Evolutionary conservation across 805 yeast species (phyloP).

Genomic region (Blastobotrys robertii): DNA sequence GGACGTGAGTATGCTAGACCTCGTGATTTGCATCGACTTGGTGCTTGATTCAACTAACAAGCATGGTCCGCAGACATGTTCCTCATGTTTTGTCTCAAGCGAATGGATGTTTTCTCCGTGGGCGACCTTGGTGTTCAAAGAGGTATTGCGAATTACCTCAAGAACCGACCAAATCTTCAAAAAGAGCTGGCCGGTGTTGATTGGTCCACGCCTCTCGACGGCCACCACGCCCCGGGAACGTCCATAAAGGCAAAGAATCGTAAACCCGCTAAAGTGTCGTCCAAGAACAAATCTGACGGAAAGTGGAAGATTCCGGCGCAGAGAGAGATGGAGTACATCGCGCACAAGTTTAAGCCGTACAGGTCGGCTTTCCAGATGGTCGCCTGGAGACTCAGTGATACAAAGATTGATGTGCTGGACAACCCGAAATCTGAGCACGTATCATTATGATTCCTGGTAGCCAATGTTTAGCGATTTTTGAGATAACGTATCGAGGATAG

Average conservation of each 20-base stretch:
- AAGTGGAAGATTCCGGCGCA: conserved; percentile 24
- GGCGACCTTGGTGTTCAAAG: conserved; percentile 81
- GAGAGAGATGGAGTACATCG: conserved; percentile 54
- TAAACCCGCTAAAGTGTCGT: conserved; percentile 28
- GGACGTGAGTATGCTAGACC: conserved; percentile 20
- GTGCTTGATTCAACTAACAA: no score
- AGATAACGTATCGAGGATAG: no score
- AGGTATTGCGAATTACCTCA: conserved; percentile 62
- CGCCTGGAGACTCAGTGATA: conserved; percentile 62
- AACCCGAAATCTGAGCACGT: background rate
- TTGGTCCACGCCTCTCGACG: conserved; percentile 17
- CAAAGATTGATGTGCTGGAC: conserved; percentile 41
- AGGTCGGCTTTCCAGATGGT: conserved; percentile 57
- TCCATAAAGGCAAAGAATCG: conserved; percentile 26
- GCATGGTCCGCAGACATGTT: conserved; percentile 89
- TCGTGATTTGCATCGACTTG: background rate
- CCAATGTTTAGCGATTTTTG: no score
- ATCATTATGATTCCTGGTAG: no score
- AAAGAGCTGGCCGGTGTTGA: conserved; percentile 27
- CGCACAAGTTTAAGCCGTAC: conserved; percentile 55
- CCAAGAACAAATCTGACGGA: conserved; percentile 29
- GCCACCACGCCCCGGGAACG: conserved; percentile 23
- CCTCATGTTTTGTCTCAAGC: conserved; percentile 54
- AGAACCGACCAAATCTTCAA: conserved; percentile 28
- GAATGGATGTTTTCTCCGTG: conserved; percentile 61